Base-by-base conservation (phyloP, 163 green algal genomes). In the Chlamydomonas reinhardtii region DNA sequence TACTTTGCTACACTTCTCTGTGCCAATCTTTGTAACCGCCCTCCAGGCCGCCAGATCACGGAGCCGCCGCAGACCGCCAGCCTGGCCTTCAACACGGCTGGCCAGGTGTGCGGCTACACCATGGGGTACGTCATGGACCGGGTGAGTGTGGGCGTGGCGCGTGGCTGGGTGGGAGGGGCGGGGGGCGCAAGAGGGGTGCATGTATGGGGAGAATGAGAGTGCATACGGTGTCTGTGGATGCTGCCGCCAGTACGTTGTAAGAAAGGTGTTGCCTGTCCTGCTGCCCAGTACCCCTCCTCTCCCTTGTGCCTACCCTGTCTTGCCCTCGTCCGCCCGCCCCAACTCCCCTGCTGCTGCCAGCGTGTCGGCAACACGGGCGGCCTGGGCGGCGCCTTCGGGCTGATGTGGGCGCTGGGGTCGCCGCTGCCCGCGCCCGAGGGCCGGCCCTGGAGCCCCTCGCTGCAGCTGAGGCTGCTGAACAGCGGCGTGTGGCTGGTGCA, bases 311-410 rank as follows among this genome's bases (percentile, higher is more conserved):
- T n/a, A n/a, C n/a, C n/a, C n/a, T n/a, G n/a, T n/a, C n/a, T n/a
- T n/a, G n/a, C 90, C 62, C 83, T 92, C 52, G 76, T 65, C 72
- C 31, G 37, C 72, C 25, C 72, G 37, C 72, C 11, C 0, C 37
- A 24, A n/a, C n/a, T n/a, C n/a, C n/a, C n/a, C n/a, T n/a, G n/a
- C n/a, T n/a, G n/a, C 52, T 59, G 39, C 54, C 82, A 87, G 84
- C 32, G 0, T 1, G 32, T 93, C 0, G 92, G 92, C 34, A 95
- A 94, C 81, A 93, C 88, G 1, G 90, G 87, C 22, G 93, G 93
- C 24, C 87, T 96, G 43, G 92, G 93, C 20, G 93, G 91, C n/a
- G 91, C 91, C 16, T 95, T 95, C 79, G 93, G 92, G 0, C 79
- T 95, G n/a, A 85, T 96, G 43, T 94, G 91, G 65, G 91, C 84